Evolutionary conservation across 495 filamentous ascomycete genomes (phyloP).

Genomic region (Neurospora hispaniola): DNA sequence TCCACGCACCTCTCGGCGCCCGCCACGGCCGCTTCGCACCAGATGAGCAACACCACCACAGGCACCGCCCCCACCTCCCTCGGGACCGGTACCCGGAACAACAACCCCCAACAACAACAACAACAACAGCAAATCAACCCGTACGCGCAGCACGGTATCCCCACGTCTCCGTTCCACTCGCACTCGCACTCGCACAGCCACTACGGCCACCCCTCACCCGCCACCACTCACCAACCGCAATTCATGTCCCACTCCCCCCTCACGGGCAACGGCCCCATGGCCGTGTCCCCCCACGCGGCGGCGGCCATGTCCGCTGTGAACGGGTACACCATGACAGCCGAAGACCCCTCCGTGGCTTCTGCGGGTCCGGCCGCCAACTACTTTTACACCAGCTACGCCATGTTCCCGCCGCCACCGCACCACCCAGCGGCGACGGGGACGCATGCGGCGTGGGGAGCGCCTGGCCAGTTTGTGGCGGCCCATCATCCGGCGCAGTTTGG

Average conservation of each 20-base stretch:
- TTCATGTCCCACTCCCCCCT: not conserved
- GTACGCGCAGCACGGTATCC: not conserved
- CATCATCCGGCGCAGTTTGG: not conserved
- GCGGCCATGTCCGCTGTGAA: not conserved
- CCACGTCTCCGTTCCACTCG: not conserved
- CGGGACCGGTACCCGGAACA: not conserved
- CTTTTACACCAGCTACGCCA: not conserved
- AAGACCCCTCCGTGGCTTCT: not conserved
- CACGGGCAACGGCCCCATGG: not conserved
- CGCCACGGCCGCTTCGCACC: conserved; percentile 7
- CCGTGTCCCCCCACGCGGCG: not conserved
- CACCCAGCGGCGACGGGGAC: not conserved
- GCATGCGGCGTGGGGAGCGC: not conserved
- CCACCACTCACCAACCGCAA: not conserved
- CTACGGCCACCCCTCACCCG: not conserved
- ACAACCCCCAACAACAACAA: not conserved
- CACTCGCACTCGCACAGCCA: not conserved
- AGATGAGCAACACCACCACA: conserved; percentile 3
- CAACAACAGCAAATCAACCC: not conserved
- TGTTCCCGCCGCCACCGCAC: not conserved
- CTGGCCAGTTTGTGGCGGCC: not conserved
- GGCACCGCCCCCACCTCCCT: conserved; percentile 9
- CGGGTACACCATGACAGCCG: not conserved
- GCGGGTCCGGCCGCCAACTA: not conserved
- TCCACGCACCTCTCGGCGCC: conserved; percentile 9